A percentile compares a stretch with the other conserved stretches of the same genome.
These are phyloP conservation scores for Radiomyces spectabilis DNA, from an alignment of 192 early-diverging fungal species.

Conservation along the genomic window DNA sequence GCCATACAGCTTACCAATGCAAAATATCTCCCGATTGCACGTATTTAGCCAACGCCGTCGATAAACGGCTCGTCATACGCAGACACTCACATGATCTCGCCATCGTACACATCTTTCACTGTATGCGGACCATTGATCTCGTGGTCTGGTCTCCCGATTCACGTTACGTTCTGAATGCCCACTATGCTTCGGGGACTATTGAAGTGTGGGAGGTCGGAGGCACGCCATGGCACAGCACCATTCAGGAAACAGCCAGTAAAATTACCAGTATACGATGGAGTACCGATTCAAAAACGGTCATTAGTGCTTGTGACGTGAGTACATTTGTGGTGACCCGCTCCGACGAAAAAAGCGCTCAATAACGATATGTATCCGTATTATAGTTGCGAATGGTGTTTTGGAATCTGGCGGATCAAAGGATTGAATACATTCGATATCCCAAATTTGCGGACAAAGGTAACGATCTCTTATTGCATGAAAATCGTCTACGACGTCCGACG, in stretches of 20 bases:
- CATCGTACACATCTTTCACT: slow-evolving; percentile 52
- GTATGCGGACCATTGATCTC: slow-evolving; percentile 35
- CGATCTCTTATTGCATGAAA: neutral
- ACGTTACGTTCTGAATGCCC: slow-evolving; percentile 44
- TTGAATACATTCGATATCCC: slow-evolving; percentile 58
- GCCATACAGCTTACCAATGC: slow-evolving; percentile 46
- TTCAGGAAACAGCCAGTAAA: slow-evolving; percentile 45
- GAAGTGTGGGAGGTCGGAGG: slow-evolving; percentile 54
- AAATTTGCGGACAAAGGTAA: slow-evolving; percentile 55
- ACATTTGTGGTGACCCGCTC: neutral
- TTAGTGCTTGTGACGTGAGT: slow-evolving; percentile 30
- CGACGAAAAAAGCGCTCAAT: neutral
- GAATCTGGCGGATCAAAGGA: slow-evolving; percentile 48
- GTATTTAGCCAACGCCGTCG: slow-evolving; percentile 64
- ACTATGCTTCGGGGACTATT: slow-evolving; percentile 32
- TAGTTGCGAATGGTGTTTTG: slow-evolving; percentile 61
- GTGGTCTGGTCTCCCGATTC: slow-evolving; percentile 67
- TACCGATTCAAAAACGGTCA: slow-evolving; percentile 39
- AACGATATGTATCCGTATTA: neutral
- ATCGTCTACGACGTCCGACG: too few species aligned
- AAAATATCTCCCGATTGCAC: slow-evolving; percentile 55
- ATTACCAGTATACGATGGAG: slow-evolving; percentile 41
- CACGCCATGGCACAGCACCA: slow-evolving; percentile 44
- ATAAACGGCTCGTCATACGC: slow-evolving; percentile 62
- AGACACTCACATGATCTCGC: slow-evolving; percentile 49